Evolutionary conservation across 2,329 filamentous ascomycete genomes (phyloP), one percentile per base, ranked within the genome.

Genomic region (Colletotrichum aenigma): DNA sequence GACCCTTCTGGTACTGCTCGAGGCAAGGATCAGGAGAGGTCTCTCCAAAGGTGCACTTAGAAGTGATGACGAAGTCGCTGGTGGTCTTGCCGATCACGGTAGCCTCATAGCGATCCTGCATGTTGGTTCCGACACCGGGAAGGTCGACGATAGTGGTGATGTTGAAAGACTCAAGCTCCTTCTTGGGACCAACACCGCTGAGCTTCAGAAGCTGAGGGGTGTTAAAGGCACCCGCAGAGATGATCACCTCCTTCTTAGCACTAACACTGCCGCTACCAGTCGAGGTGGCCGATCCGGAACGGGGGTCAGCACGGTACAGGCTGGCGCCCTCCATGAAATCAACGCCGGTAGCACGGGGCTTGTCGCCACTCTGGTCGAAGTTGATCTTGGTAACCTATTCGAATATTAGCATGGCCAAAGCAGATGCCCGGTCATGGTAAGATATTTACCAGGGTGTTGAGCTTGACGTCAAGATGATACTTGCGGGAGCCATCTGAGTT

Each of bases 181-280:
- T 80, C 1, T 81, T 81, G 2, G 87, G 85, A 0, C 88, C 88
- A 30, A 91, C 83, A 10, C 89, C 89, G 62, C 87, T 89, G 0
- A 90, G 83, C 80, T 89, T 87, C 4, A 91, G 85, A 6, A 91
- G 83, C 75, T 89, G 87, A 1, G 89, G 89, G 5, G 86, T 86
- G 79, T 89, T 88, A 79, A 89, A 88, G 4, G 86, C 82, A 15
- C 89, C 89, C 2, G 86, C 88, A 0, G 86, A 85, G 13, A 90
- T 74, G 55, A 91, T 89, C 18, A 91, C 86, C 77, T 90, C 89
- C 28, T 83, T 83, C 43, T 79, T 80, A 10, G 81, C 82, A 9
- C 24, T 52, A 2, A 52, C 65, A 1, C 65, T 73, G 3, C 70
- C 65, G 7, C 26, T 68, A 4, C 65, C 69, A 5, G 30, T 64